phyloP scores from a whole-genome alignment of 1,284 basidiomycete genomes.

The Boletus sp. region DNA sequence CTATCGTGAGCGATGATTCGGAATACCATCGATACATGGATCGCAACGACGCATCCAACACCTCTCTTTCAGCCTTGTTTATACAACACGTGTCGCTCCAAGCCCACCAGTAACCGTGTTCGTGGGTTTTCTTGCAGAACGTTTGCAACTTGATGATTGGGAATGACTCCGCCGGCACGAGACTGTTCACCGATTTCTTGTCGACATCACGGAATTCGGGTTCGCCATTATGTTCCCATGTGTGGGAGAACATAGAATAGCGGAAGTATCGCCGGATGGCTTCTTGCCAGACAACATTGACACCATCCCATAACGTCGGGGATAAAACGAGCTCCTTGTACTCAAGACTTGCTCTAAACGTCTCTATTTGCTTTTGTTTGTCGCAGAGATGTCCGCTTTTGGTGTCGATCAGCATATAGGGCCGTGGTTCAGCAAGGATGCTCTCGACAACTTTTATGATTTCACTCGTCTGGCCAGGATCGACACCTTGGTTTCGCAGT shows the following conservation, averaged over 20 bases:
- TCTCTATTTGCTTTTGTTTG: not conserved
- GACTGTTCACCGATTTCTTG: not conserved
- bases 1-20: slow-evolving; percentile 7
- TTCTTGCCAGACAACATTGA: not conserved
- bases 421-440: not conserved
- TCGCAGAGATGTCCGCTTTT: slow-evolving; percentile 5
- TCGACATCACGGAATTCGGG: slow-evolving; percentile 1
- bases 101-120: slow-evolving; percentile 11
- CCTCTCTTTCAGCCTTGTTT: slow-evolving; percentile 9
- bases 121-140: slow-evolving; percentile 5
- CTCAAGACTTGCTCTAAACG: not conserved
- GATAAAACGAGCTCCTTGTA: slow-evolving; percentile 6
- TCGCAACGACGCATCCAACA: slow-evolving; percentile 5
- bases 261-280: not conserved
- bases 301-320: not conserved
- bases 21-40: slow-evolving; percentile 21
- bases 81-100: slow-evolving; percentile 20
- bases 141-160: slow-evolving; percentile 8
- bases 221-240: slow-evolving; percentile 4
- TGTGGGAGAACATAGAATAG: slow-evolving; percentile 7
- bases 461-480: not conserved
- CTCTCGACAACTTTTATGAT: not conserved
- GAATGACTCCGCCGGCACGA: not conserved
- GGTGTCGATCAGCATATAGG: slow-evolving; percentile 4
- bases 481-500: not conserved